A percentile compares a stretch with the other conserved stretches of the same genome.
These are phyloP conservation scores for Auricularia sp. DNA, from an alignment of 768 basidiomycete genomes.

Conservation along the genomic window DNA sequence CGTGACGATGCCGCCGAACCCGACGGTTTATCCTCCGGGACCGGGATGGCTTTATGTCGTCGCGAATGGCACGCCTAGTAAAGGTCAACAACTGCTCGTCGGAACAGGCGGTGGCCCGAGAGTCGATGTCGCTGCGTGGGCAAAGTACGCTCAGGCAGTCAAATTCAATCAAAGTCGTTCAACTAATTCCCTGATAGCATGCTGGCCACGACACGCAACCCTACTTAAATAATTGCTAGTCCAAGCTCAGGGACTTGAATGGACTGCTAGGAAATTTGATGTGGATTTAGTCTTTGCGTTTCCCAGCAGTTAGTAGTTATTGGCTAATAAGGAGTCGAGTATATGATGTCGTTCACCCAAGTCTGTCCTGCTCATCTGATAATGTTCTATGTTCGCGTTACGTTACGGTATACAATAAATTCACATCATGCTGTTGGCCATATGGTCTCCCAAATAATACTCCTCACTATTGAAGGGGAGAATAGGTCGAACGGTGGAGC, in stretches of 20 bases:
- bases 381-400: no score
- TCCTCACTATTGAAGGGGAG: constrained; percentile 14
- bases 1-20: constrained; percentile 26
- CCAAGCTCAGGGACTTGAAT: no score
- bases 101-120: constrained; percentile 19
- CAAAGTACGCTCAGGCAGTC: neutral
- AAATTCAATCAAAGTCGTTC: neutral
- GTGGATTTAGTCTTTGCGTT: no score
- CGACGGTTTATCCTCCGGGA: constrained; percentile 31
- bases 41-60: constrained; percentile 30
- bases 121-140: neutral
- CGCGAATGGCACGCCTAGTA: constrained; percentile 29
- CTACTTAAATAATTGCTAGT: neutral
- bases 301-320: no score
- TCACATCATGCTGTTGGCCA: neutral
- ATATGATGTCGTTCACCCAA: no score
- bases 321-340: no score
- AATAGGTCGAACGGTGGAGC: constrained; percentile 13
- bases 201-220: neutral
- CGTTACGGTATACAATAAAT: no score
- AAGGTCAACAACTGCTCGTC: constrained; percentile 25
- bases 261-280: no score
- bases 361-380: no score
- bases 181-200: neutral
- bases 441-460: constrained; percentile 10